Percentiles rank a stretch among this genome's conserved stretches.
These are phyloP conservation scores for Geotrichum macrosporum DNA, from an alignment of 1,139 yeast genomes.

Conservation along the genomic window DNA sequence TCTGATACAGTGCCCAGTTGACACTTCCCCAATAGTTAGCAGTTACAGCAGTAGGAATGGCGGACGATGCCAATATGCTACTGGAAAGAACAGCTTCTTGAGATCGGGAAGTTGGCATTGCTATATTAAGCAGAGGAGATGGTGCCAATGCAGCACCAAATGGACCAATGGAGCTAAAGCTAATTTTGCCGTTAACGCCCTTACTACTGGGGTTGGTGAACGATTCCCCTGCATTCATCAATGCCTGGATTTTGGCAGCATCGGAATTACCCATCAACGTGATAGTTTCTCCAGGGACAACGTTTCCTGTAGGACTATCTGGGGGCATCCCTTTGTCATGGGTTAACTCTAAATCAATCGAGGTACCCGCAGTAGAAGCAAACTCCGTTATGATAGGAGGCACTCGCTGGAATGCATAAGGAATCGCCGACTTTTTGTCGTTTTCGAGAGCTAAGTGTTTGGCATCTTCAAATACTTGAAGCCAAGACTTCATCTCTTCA, in stretches of 20 bases:
- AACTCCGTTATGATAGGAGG: conserved; percentile 77
- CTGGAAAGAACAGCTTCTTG: conserved; percentile 66
- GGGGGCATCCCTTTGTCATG: conserved; percentile 14
- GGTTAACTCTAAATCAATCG: conserved; percentile 24
- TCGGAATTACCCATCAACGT: conserved; percentile 12
- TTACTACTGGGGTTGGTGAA: conserved; percentile 12
- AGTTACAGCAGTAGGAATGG: conserved; percentile 73
- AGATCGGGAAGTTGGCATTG: conserved; percentile 72
- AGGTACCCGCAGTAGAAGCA: conserved; percentile 62
- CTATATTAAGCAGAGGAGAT: conserved; percentile 49
- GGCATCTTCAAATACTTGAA: conserved; percentile 64
- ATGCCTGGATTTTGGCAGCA: conserved; percentile 18
- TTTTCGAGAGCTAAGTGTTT: conserved; percentile 49
- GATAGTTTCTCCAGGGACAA: neutral
- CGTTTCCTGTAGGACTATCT: conserved; percentile 9
- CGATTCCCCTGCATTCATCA: conserved; percentile 23
- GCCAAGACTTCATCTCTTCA: conserved; percentile 70
- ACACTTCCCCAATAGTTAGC: conserved; percentile 94
- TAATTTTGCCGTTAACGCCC: conserved; percentile 4
- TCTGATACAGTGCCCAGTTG: conserved; percentile 42
- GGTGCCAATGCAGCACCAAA: conserved; percentile 34
- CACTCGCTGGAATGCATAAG: conserved; percentile 60
- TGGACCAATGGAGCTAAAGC: conserved; percentile 31
- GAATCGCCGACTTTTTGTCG: conserved; percentile 42
- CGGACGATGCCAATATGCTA: conserved; percentile 54